A percentile compares a stretch with the other conserved stretches of the same genome.
phyloP scores from a whole-genome alignment of 208 protist genomes.

The Crithidia sp. region DNA sequence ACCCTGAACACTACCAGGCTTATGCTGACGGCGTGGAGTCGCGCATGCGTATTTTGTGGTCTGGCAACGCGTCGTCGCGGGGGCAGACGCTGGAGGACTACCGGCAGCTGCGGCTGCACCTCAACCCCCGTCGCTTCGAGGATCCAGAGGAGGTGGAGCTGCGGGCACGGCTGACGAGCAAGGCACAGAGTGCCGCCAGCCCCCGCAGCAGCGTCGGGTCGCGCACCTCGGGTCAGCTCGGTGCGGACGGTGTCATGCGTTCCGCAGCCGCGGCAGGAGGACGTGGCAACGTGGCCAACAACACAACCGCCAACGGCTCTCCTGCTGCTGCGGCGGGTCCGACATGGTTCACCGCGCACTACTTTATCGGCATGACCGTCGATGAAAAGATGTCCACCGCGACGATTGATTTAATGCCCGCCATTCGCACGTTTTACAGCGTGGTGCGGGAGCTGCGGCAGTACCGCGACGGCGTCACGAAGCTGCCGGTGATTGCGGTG shows the following conservation, averaged over 20 bases:
- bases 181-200: not conserved
- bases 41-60: slow-evolving; percentile 85
- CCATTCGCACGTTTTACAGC: slow-evolving; percentile 72
- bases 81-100: slow-evolving; percentile 81
- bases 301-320: not conserved
- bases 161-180: slow-evolving; percentile 40
- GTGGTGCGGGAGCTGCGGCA: slow-evolving; percentile 74
- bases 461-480: slow-evolving; percentile 74
- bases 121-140: slow-evolving; percentile 83
- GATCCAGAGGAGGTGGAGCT: slow-evolving; percentile 74
- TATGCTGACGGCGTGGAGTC: slow-evolving; percentile 91
- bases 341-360: slow-evolving; percentile 64
- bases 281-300: slow-evolving; percentile 6
- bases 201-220: slow-evolving; percentile 27
- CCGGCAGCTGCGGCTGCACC: slow-evolving; percentile 71
- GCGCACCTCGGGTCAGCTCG: slow-evolving; percentile 25
- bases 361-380: slow-evolving; percentile 88
- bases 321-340: not conserved
- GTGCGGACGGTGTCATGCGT: not conserved
- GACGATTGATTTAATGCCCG: slow-evolving; percentile 69
- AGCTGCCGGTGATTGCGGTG: slow-evolving; percentile 72
- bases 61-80: slow-evolving; percentile 70
- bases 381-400: slow-evolving; percentile 51
- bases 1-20: slow-evolving; percentile 78
- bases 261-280: not conserved